Conservation (phyloP, 768 basidiomycete genomes). For the Lactarius trivialis region DNA sequence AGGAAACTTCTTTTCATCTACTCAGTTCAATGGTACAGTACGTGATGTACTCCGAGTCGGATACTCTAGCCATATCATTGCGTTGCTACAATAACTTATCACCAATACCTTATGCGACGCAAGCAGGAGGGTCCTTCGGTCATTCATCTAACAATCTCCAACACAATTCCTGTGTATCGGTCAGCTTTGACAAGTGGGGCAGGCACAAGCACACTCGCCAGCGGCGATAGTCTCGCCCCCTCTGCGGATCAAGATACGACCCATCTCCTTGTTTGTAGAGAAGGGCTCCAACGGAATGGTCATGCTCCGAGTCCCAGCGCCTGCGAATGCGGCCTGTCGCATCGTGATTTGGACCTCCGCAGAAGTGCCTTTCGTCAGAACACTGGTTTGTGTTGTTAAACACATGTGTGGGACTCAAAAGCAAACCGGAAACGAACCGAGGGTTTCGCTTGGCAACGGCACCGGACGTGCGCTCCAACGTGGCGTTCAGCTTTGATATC, state of each 20-base stretch:
- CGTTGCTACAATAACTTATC: background rate
- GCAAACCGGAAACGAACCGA: conserved; percentile 47
- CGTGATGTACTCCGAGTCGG: background rate
- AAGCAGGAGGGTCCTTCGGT: background rate
- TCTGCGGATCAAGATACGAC: conserved; percentile 77
- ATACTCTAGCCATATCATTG: background rate
- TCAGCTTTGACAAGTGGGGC: background rate
- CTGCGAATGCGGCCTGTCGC: conserved; percentile 48
- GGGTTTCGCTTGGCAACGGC: conserved; percentile 71
- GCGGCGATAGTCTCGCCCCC: conserved; percentile 94
- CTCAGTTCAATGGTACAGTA: no score
- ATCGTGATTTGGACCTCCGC: conserved; percentile 83
- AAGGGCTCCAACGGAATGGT: conserved; percentile 87
- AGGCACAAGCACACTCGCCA: conserved; percentile 40
- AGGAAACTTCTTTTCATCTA: no score
- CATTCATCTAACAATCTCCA: conserved; percentile 10
- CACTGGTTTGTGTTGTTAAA: conserved; percentile 44
- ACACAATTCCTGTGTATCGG: conserved; percentile 10
- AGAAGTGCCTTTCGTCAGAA: conserved; percentile 76
- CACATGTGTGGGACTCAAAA: conserved; percentile 4
- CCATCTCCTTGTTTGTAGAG: conserved; percentile 90
- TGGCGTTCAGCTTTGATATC: conserved; percentile 71
- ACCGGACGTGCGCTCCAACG: conserved; percentile 73
- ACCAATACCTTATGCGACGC: background rate
- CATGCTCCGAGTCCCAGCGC: conserved; percentile 38